These are phyloP conservation scores for Clathrus columnatus DNA, from an alignment of 768 basidiomycete genomes.

Conservation along the genomic window DNA sequence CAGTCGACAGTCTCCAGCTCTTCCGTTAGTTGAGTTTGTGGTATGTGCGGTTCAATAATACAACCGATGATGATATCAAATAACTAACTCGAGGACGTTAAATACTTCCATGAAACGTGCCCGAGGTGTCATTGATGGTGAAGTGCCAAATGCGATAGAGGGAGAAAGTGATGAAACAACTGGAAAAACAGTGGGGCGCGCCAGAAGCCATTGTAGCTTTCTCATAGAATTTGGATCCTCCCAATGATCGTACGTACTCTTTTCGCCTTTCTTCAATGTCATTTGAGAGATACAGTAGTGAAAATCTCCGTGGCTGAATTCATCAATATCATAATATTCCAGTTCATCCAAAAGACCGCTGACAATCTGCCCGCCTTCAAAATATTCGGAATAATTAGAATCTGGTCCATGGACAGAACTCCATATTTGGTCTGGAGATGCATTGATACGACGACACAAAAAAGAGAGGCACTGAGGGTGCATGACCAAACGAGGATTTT, in stretches of 20 bases:
- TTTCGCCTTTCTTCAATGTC: background rate
- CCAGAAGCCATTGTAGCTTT: background rate
- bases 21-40: conserved; percentile 1
- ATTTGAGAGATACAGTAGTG: background rate
- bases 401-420: conserved; percentile 12
- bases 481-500: conserved; percentile 3
- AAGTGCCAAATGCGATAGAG: background rate
- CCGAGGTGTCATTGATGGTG: background rate
- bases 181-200: background rate
- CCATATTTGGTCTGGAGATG: conserved; percentile 11
- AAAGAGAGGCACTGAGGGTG: conserved; percentile 14
- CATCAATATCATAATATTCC: conserved; percentile 15
- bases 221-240: background rate
- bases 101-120: background rate
- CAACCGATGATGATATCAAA: conserved; percentile 7
- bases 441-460: conserved; percentile 8
- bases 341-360: conserved; percentile 11
- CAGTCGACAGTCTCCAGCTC: too few relatives aligned
- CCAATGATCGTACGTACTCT: background rate
- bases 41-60: background rate
- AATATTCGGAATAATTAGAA: conserved; percentile 5
- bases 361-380: background rate
- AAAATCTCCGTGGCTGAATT: background rate
- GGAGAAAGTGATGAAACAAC: background rate
- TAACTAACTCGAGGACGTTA: conserved; percentile 8